Conservation (phyloP, 345 rosid genomes). For the Corchorus olitorius region DNA sequence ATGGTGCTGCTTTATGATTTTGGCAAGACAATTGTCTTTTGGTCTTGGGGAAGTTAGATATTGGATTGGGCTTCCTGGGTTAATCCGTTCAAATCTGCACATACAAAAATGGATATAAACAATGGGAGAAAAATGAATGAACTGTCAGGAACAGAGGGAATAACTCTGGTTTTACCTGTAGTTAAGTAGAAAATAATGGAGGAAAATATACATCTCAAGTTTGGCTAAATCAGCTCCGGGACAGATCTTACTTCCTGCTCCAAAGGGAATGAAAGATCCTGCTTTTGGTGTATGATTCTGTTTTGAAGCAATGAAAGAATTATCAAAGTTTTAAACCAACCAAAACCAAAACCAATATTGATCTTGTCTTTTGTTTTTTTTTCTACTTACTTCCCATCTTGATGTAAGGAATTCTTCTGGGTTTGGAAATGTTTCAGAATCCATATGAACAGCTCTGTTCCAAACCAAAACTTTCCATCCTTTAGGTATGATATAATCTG, state of each 20-base stretch:
- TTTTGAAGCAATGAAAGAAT: not conserved
- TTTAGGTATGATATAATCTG: conserved; percentile 35
- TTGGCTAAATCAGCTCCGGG: conserved; percentile 35
- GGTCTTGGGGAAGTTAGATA: conserved; percentile 19
- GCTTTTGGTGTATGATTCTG: conserved; percentile 36
- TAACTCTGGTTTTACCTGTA: conserved; percentile 29
- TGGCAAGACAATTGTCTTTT: conserved; percentile 32
- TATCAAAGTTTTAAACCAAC: too few relatives aligned
- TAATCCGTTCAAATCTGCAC: conserved; percentile 23
- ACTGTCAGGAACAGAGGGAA: not conserved
- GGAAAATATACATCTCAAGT: conserved; percentile 40
- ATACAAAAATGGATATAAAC: not conserved
- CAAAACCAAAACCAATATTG: too few relatives aligned
- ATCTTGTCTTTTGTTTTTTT: too few relatives aligned
- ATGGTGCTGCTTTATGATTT: conserved; percentile 12
- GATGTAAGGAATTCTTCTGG: conserved; percentile 30
- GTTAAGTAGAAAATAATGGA: conserved; percentile 45
- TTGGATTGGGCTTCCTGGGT: not conserved
- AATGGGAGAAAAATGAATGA: too few relatives aligned
- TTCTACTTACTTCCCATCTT: conserved; percentile 36
- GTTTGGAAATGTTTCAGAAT: conserved; percentile 15
- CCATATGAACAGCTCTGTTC: conserved; percentile 25
- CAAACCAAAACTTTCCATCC: conserved; percentile 32
- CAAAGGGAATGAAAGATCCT: conserved; percentile 45
- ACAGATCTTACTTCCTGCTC: conserved; percentile 46